These are phyloP conservation scores for Penicillium sp. DNA, from an alignment of 2,329 filamentous ascomycete genomes.

Conservation along the genomic window DNA sequence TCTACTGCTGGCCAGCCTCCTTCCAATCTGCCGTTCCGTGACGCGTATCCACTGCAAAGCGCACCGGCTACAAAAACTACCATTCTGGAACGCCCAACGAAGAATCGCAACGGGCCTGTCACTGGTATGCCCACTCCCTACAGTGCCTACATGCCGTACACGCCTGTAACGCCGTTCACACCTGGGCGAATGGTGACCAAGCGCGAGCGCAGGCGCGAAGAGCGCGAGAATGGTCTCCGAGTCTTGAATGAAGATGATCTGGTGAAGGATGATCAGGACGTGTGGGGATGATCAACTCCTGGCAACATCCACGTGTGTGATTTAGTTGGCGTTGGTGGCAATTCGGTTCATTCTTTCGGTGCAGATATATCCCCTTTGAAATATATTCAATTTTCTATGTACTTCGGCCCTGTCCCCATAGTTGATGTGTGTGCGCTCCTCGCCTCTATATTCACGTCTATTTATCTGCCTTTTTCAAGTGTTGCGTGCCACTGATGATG, in stretches of 20 bases:
- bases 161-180: slow-evolving; percentile 54
- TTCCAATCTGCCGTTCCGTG: slow-evolving; percentile 50
- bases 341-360: not conserved
- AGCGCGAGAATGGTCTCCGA: slow-evolving; percentile 48
- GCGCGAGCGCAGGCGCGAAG: slow-evolving; percentile 47
- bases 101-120: slow-evolving; percentile 44
- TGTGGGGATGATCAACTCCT: slow-evolving; percentile 45
- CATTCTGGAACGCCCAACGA: slow-evolving; percentile 49
- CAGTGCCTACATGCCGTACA: slow-evolving; percentile 56
- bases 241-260: slow-evolving; percentile 53
- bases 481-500: slow-evolving; percentile 43
- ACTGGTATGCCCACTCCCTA: slow-evolving; percentile 55
- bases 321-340: not conserved
- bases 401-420: slow-evolving; percentile 50
- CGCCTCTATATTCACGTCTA: slow-evolving; percentile 7
- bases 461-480: slow-evolving; percentile 29
- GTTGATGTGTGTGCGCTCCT: not conserved
- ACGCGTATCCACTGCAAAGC: slow-evolving; percentile 47
- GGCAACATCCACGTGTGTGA: not conserved
- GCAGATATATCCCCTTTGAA: not conserved
- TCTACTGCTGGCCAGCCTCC: slow-evolving; percentile 37
- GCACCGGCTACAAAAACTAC: slow-evolving; percentile 55
- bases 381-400: slow-evolving; percentile 30
- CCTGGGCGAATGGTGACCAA: slow-evolving; percentile 51
- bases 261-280: slow-evolving; percentile 50